Base-by-base conservation (phyloP, 495 filamentous ascomycete genomes). In the Aspergillus incahuasiensis region DNA sequence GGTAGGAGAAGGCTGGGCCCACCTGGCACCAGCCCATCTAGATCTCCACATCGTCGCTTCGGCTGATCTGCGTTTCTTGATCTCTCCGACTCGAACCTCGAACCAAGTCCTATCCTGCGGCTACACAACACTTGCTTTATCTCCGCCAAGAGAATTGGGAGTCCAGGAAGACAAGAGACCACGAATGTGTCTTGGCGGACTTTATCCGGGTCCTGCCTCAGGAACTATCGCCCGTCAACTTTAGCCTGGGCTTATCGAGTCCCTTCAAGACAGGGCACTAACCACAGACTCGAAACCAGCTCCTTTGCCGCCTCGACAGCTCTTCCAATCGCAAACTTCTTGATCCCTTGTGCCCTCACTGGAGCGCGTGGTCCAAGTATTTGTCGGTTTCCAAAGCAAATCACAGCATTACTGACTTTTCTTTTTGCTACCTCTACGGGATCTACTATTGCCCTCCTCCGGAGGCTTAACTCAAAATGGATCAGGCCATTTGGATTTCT, bases 1-100 rank as follows among this genome's bases (percentile, higher is more conserved):
- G n/a, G n/a, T n/a, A n/a, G 39, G 38, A 32, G 39, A 48, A 52
- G 49, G 39, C 16, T 52, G 38, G 49, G 38, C 49, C 22, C 39
- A 41, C 32, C 32, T 35, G 32, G 32, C 32, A 35, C 34, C 39
- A 43, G 49, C 49, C 24, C 11, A 49, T 39, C 34, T 34, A 39
- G 34, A 24, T 49, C 47, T 41, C 34, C 35, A 24, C 15, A 25
- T 35, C 46, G 13, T 25, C 35, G 13, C 12, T 25, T 45, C 35
- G 21, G 48, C 48, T 40, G 34, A 38, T 50, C 48, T 50, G 34
- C 48, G 6, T 51, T n/a, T n/a, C 21, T 22, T 12, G 32, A n/a
- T 25, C 30, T 52, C 20, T 39, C 15, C 25, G 25, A 18, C 13
- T 20, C 34, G 3, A 8, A 28, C 25, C 25, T 8, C 8, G 25